Percentiles rank a stretch among this genome's conserved stretches.
Conservation (phyloP, 2,329 filamentous ascomycete genomes). For the Hirsutella thompsonii region DNA sequence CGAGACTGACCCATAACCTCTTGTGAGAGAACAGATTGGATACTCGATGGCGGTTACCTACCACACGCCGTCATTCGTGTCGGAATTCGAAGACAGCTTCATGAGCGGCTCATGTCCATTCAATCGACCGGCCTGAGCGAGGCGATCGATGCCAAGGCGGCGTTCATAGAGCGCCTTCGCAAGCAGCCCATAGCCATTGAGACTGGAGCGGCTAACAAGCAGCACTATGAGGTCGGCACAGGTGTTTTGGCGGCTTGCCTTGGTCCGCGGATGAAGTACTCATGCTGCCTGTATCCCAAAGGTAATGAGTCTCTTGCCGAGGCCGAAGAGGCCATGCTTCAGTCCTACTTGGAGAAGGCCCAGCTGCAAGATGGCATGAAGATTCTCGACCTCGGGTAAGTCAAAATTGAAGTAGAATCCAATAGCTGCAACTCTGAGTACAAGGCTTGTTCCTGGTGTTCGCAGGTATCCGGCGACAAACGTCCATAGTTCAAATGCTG, state of each 20-base stretch:
- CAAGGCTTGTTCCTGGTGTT: too few relatives aligned
- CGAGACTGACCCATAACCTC: not conserved
- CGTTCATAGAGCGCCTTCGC: slow-evolving; percentile 46
- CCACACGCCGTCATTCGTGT: slow-evolving; percentile 49
- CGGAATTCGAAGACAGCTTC: slow-evolving; percentile 54
- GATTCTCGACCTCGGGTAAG: slow-evolving; percentile 49
- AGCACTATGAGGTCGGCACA: slow-evolving; percentile 63
- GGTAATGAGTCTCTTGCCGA: slow-evolving; percentile 50
- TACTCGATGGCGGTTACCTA: slow-evolving; percentile 54
- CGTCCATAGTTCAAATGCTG: too few relatives aligned
- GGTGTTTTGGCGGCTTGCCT: slow-evolving; percentile 47
- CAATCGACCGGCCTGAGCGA: slow-evolving; percentile 36
- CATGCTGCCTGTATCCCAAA: slow-evolving; percentile 50
- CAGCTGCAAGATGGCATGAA: slow-evolving; percentile 45
- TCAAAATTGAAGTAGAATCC: not conserved
- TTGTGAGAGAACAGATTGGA: slow-evolving; percentile 26
- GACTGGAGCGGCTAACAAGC: slow-evolving; percentile 50
- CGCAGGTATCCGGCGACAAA: too few relatives aligned
- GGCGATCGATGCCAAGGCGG: slow-evolving; percentile 47
- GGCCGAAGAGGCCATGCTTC: slow-evolving; percentile 55
- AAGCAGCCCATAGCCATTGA: slow-evolving; percentile 54
- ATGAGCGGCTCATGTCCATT: slow-evolving; percentile 44
- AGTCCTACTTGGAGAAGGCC: slow-evolving; percentile 47
- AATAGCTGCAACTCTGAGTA: too few relatives aligned
- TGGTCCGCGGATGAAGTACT: slow-evolving; percentile 62